Evolutionary conservation across 2,329 filamentous ascomycete species (phyloP), one percentile per base, ranked within the genome.

Genomic region (Nemania sp.): DNA sequence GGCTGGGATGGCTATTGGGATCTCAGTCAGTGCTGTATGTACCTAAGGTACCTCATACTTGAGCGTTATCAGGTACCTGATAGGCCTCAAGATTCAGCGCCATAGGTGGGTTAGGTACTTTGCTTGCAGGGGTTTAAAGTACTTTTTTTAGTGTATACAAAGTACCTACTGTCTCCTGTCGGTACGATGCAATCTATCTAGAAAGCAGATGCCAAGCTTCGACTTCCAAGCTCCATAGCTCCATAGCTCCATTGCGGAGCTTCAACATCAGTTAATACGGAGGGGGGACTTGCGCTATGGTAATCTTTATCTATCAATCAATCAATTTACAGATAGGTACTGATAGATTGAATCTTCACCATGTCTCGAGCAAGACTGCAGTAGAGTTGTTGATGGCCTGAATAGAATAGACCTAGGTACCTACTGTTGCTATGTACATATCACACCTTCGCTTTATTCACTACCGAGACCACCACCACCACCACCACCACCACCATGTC

Each of bases 401-500:
- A 11, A n/a, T n/a, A n/a, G n/a, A n/a, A n/a, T n/a, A n/a, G n/a
- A 45, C 41, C n/a, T 45, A 24, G 6, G 3, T 47, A 45, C 43
- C 18, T 47, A 47, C 20, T n/a, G n/a, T n/a, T n/a, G n/a, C n/a
- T n/a, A n/a, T n/a, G n/a, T n/a, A n/a, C n/a, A n/a, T n/a, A n/a
- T n/a, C n/a, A n/a, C n/a, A n/a, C n/a, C n/a, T n/a, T n/a, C n/a
- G n/a, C n/a, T 5, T 47, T 6, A 15, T 15, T n/a, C 7, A 24
- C 43, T 7, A 20, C 5, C 11, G 41, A 47, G 43, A 22, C 43
- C 20, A 20, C 41, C 13, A 20, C 41, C 5, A 8, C 7, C 41
- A 45, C 5, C 5, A 20, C 41, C 32, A 5, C 32, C 11, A 29
- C 22, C 35, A 64, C 60, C 7, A 77, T 77, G 75, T 76, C 75